Percentiles rank a stretch among this genome's conserved stretches.
Conservation (phyloP, 345 rosid species). For the Limnanthes douglasii region DNA sequence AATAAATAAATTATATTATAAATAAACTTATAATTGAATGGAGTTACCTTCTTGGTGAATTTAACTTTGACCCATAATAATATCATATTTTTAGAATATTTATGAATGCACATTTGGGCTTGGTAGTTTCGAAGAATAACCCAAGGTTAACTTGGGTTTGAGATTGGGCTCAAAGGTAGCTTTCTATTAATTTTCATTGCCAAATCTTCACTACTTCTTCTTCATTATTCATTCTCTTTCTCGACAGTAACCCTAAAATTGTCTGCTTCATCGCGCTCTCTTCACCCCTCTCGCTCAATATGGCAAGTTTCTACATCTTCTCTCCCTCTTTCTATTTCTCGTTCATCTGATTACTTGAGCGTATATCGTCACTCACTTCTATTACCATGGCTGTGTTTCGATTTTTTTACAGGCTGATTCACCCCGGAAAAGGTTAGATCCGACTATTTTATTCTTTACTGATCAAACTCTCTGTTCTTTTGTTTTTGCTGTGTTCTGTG, state of each 20-base stretch:
- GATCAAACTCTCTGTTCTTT: not conserved
- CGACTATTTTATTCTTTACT: not conserved
- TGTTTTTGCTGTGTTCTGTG: not conserved
- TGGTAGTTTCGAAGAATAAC: no score
- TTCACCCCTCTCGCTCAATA: constrained; percentile 4
- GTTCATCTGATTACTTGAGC: not conserved
- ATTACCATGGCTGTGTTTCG: constrained; percentile 2
- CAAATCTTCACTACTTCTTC: not conserved
- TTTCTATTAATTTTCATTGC: no score
- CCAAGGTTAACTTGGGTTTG: no score
- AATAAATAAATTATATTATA: no score
- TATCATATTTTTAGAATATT: no score
- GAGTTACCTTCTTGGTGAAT: no score
- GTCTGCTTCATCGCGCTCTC: constrained; percentile 3
- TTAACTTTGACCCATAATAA: no score
- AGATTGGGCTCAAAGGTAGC: no score
- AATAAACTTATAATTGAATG: no score
- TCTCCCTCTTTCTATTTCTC: not conserved
- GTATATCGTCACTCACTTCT: no score
- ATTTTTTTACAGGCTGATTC: constrained; percentile 45
- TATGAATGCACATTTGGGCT: no score
- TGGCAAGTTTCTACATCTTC: constrained; percentile 9
- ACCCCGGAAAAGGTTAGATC: constrained; percentile 46
- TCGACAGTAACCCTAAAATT: constrained; percentile 14
- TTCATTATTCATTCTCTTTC: not conserved